Base-by-base conservation (phyloP, 345 rosid genomes). In the Bretschneidera sinensis region DNA sequence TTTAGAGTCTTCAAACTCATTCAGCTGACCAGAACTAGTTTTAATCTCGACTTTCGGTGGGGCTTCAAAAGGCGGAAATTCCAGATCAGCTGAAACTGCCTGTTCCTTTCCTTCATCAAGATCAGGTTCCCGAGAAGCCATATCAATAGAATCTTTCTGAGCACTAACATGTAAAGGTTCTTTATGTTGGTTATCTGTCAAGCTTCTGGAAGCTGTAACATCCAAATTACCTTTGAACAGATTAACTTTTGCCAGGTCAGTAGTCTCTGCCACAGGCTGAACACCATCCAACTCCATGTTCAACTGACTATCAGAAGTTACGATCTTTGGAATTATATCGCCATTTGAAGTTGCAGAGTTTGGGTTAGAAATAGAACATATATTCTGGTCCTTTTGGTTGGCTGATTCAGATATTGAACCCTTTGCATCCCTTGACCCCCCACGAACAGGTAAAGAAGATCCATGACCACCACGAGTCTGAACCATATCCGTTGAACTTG, bases 381-480 rank as follows among this genome's bases (percentile, higher is more conserved):
- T 58, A 59, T 69, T 78, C 71, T 66, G 83, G 64, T 83, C 88
- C 71, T 87, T 91, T 52, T 70, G 83, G 68, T 63, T 71, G 55
- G 73, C 81, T 69, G 87, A 68, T 67, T 83, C 98, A 24, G 85
- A 64, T 47, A 65, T 66, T 34, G 72, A 73, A 54, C 71, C 82
- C 76, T 83, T 86, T 47, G 60, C 76, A 60, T 87, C 89, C 74
- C 75, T 83, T 61, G 83, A 69, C 23, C 71, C 81, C 39, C 79
- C 82, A 57, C 70, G 87, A 70, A 74, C 64, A 57, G 84, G 76
- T 57, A 81, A 51, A 61, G 83, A 78, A 13, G 86, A 76, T 57
- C 89, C 90, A 68, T 84, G 86, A 57, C 81, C 87, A 69, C 83
- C 86, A 72, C 85, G 91, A 73, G 74, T 75, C 66, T 85, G 95